Base-by-base conservation (phyloP, 176 grass and related monocot species). In the Luzula sylvatica region DNA sequence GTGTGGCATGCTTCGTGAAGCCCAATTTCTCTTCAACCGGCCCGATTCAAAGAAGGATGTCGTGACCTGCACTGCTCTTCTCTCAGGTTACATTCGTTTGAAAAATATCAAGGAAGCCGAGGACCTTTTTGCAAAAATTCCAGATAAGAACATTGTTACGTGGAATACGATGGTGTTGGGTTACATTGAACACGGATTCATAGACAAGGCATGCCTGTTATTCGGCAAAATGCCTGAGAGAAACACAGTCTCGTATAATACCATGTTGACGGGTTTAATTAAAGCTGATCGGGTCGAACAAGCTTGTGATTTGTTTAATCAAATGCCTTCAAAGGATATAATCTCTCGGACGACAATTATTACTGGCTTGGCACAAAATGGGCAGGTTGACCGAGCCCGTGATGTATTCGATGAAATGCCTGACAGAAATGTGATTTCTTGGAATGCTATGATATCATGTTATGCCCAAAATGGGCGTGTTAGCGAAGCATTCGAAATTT, bases 161-260 rank as follows among this genome's bases (percentile, higher is more conserved):
- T 85, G 75, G 71, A 85, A 79, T 66, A 75, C 76, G 22, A 85
- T 80, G 75, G 19, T 85, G 51, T 58, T 69, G 69, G 75, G 58
- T 8, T 80, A 80, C 17, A 27, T 22, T 4, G 15, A 42, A 3
- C 26, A 17, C 2, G 59, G 81, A 0, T 62, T 53, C 15, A 20
- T 62, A 3, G 59, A 6, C 0, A 55, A 72, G 12, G 75, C 81
- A 0, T 26, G 13, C 7, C 17, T 35, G 5, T 49, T 85, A 18
- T 85, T 85, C 12, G 12, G 66, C n/a, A 1, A 61, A 13, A 85
- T 85, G 81, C 65, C 70, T 0, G 62, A 58, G 26, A 72, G 59
- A 50, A 70, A 85, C 13, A 24, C 43, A 0, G 63, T 67, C 12
- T 80, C 75, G 1, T 80, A 75, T 70, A 85, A 85, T 54, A 80